Evolutionary conservation across 371 early-diverging fungal species (phyloP).

Genomic region (Mucor mucedo): DNA sequence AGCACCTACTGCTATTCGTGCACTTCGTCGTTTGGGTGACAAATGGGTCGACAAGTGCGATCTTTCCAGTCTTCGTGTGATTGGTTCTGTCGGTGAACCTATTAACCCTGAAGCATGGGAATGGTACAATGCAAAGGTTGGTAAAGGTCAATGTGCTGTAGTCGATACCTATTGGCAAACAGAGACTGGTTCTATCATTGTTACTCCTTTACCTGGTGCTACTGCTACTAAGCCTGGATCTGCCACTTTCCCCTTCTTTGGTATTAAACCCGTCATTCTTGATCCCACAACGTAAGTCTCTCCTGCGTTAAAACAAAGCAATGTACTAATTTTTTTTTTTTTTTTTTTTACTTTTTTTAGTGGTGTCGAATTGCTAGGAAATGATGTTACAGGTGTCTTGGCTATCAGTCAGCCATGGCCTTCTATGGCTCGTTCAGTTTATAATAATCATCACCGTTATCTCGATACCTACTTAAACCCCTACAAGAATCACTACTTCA

Average conservation of each 20-base stretch:
- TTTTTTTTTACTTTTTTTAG: not conserved
- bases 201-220: conserved; percentile 91
- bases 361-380: conserved; percentile 76
- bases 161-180: conserved; percentile 98
- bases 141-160: conserved; percentile 84
- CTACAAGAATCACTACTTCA: conserved; percentile 89
- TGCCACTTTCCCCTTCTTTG: conserved; percentile 97
- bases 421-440: conserved; percentile 93
- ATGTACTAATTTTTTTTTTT: not conserved
- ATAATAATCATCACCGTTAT: conserved; percentile 90
- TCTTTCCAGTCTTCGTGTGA: conserved; percentile 82
- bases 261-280: conserved; percentile 87
- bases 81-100: conserved; percentile 98
- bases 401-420: conserved; percentile 94
- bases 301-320: not conserved
- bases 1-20: conserved; percentile 98
- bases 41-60: conserved; percentile 76
- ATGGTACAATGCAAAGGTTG: conserved; percentile 94
- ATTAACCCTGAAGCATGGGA: conserved; percentile 98
- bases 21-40: conserved; percentile 89
- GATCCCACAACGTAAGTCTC: conserved; percentile 64
- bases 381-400: conserved; percentile 90
- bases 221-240: conserved; percentile 92
- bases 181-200: conserved; percentile 94
- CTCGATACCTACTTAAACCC: conserved; percentile 88